Evolutionary conservation across 306 rosid species (phyloP), one percentile per base, ranked within the genome.

Genomic region (Vachellia collinsii): DNA sequence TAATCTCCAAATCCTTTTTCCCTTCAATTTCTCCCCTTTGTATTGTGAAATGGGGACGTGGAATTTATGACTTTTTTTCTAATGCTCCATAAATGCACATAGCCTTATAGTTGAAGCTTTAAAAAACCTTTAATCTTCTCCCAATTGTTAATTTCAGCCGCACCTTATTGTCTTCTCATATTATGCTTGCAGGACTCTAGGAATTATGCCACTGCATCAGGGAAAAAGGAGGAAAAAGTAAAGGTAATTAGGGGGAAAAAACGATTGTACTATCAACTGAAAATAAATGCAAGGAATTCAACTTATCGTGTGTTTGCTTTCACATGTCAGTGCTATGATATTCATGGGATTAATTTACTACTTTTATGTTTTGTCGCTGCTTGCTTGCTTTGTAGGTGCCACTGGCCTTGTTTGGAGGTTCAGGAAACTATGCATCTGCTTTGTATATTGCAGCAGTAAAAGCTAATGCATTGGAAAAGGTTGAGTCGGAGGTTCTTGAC

Each of bases 391-490:
- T 82, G 76, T 87, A 95, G 99, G 83, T 92, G 39, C 99, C 99
- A 25, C 53, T 91, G 81, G 94, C 93, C 41, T 81, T 95, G 90
- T 95, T 65, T 83, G 99, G 99, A 75, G 98, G 97, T 64, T 64
- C 97, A 56, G 99, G 99, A 76, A 95, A 93, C 88, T 93, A 95
- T 87, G 98, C 99, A 54, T 77, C 97, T 80, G 98, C 99, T 74
- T 79, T 95, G 90, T 95, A 91, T 84, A 70, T 86, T 43, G 94
- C 94, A 50, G 90, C 98, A 41, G 90, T 95, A 44, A 93, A 90
- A 85, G 71, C 89, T 78, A 89, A 89, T 67, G 74, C 81, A 20
- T 46, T 93, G 79, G 97, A 90, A 19, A 95, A 89, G 88, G 97
- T 95, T 77, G 99, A 90, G 68, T 51, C 89, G 54, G 98, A 95